Evolutionary conservation across 1,284 basidiomycete genomes (phyloP).

Genomic region (Agaricales sp.): DNA sequence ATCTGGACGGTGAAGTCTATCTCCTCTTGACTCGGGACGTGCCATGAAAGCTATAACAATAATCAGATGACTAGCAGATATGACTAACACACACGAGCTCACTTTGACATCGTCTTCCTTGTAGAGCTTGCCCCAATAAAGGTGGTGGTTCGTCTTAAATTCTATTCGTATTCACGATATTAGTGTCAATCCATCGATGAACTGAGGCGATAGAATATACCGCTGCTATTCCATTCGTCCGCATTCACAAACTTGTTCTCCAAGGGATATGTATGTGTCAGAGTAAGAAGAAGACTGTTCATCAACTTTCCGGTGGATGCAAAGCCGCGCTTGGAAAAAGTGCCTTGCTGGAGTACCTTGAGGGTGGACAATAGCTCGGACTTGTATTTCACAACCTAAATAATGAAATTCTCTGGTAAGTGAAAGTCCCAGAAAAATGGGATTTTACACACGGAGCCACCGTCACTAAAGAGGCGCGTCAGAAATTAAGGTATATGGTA

Average conservation of each 20-base stretch:
- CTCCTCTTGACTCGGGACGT: conserved; percentile 55
- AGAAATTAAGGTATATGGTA: conserved; percentile 3
- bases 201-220: conserved; percentile 25
- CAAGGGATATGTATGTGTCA: conserved; percentile 75
- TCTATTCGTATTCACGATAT: conserved; percentile 28
- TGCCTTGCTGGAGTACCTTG: conserved; percentile 56
- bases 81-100: conserved; percentile 10
- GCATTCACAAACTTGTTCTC: conserved; percentile 82
- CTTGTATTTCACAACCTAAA: conserved; percentile 53
- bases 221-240: conserved; percentile 68
- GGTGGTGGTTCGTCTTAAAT: conserved; percentile 65
- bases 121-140: conserved; percentile 71
- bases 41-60: conserved; percentile 62
- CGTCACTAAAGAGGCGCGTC: conserved; percentile 36
- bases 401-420: conserved; percentile 6
- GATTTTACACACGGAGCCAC: conserved; percentile 43
- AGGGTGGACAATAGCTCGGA: conserved; percentile 59
- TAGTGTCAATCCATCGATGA: background rate
- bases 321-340: conserved; percentile 78
- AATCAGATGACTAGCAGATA: background rate
- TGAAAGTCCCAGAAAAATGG: conserved; percentile 2
- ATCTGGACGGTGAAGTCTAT: conserved; percentile 71
- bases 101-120: conserved; percentile 49
- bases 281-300: conserved; percentile 63
- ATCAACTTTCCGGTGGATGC: conserved; percentile 75